These are phyloP conservation scores for Macrolepiota dolichaula DNA, from an alignment of 768 basidiomycete genomes.

Conservation along the genomic window DNA sequence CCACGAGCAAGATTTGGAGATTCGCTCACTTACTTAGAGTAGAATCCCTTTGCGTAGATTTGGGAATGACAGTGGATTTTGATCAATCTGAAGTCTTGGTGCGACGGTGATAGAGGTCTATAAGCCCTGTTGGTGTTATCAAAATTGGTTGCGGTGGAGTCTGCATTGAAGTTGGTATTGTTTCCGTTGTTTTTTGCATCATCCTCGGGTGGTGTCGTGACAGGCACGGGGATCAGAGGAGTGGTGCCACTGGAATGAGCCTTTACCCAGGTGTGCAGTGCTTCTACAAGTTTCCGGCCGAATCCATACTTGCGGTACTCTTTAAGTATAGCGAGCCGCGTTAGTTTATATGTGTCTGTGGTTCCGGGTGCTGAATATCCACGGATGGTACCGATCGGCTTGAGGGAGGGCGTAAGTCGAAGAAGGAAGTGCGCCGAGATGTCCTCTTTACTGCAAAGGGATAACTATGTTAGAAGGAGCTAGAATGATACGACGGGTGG, in stretches of 20 bases:
- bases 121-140: not conserved
- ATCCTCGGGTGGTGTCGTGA: constrained; percentile 11
- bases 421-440: constrained; percentile 70
- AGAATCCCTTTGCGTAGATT: constrained; percentile 68
- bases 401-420: constrained; percentile 55
- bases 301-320: constrained; percentile 61
- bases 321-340: constrained; percentile 65
- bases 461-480: constrained; percentile 2
- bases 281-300: constrained; percentile 62
- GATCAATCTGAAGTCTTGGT: not conserved
- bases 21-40: constrained; percentile 69
- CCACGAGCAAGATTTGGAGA: not conserved
- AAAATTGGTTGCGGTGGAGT: not conserved
- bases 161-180: constrained; percentile 13
- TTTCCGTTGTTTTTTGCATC: constrained; percentile 18
- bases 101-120: not conserved
- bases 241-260: constrained; percentile 32
- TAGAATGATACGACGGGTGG: not conserved
- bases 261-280: constrained; percentile 57
- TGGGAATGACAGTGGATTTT: constrained; percentile 68
- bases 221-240: constrained; percentile 13
- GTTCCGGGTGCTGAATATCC: constrained; percentile 31
- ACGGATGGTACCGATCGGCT: constrained; percentile 73
- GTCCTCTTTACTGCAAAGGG: constrained; percentile 51
- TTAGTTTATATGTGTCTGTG: constrained; percentile 63